Conservation (phyloP, 164 flowering plant species). For the Buxus sempervirens region DNA sequence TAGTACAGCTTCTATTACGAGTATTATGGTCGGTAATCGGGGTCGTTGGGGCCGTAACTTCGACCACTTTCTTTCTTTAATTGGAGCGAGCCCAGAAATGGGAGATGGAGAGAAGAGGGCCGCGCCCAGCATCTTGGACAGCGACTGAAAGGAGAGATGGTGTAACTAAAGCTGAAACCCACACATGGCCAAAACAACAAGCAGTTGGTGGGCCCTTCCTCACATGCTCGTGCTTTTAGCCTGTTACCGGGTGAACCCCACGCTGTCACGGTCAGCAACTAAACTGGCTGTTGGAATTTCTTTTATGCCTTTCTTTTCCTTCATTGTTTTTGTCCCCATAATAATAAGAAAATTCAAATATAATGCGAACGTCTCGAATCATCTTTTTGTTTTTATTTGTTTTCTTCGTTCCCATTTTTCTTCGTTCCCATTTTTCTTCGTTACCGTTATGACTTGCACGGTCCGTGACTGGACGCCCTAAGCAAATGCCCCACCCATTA, state of each 20-base stretch:
- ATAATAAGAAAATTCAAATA: too few species aligned
- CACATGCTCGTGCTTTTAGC: constrained; percentile 30
- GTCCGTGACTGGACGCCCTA: not conserved
- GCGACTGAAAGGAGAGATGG: constrained; percentile 11
- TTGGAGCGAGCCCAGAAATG: not conserved
- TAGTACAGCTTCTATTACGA: not conserved
- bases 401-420: too few species aligned
- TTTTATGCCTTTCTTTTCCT: too few species aligned
- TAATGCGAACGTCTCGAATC: too few species aligned
- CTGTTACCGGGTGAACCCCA: constrained; percentile 15
- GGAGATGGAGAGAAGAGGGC: constrained; percentile 7
- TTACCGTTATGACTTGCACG: too few species aligned
- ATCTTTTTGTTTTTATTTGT: too few species aligned
- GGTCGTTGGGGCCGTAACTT: too few species aligned
- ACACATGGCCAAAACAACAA: constrained; percentile 19
- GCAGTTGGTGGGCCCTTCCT: constrained; percentile 36
- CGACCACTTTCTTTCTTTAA: not conserved
- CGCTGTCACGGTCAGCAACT: constrained; percentile 10
- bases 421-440: too few species aligned
- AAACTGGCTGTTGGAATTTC: not conserved
- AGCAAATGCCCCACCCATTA: not conserved
- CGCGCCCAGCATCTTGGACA: constrained; percentile 2
- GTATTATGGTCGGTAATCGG: not conserved
- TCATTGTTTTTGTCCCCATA: not conserved
- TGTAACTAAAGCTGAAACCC: constrained; percentile 15